Percentiles rank a stretch among this genome's conserved stretches.
Conservation (phyloP, 345 rosid species). For the Hirschfeldia incana region DNA sequence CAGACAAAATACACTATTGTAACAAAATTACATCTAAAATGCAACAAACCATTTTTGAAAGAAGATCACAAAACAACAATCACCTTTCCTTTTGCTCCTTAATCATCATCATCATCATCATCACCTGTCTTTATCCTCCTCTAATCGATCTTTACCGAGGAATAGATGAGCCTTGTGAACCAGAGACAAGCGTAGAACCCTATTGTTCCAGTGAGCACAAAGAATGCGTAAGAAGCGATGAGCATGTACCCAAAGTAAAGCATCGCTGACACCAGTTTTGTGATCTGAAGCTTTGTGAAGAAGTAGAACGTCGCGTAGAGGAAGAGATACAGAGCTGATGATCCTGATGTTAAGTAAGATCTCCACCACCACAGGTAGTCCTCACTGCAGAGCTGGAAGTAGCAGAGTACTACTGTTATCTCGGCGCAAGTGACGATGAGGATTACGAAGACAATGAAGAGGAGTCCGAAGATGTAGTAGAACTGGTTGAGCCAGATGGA, state of each 20-base stretch:
- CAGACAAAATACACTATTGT: conserved; percentile 29
- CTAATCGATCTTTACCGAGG: conserved; percentile 81
- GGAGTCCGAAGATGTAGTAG: conserved; percentile 87
- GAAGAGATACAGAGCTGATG: conserved; percentile 75
- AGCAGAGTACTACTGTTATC: conserved; percentile 76
- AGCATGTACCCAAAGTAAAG: conserved; percentile 86
- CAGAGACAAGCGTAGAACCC: conserved; percentile 88
- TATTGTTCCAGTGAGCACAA: conserved; percentile 73
- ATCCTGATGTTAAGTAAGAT: conserved; percentile 79
- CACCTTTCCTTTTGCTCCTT: conserved; percentile 25
- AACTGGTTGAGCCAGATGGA: conserved; percentile 91
- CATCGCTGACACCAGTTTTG: conserved; percentile 67
- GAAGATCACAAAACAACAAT: conserved; percentile 23
- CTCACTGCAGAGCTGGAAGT: conserved; percentile 87
- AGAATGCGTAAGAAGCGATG: conserved; percentile 70
- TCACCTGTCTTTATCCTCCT: background rate
- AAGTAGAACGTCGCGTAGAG: conserved; percentile 81
- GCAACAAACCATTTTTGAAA: conserved; percentile 29
- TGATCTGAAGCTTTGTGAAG: conserved; percentile 84
- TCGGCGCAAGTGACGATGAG: conserved; percentile 74
- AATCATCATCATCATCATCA: background rate
- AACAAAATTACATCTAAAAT: conserved; percentile 30
- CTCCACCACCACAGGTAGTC: conserved; percentile 96
- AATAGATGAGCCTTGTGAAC: conserved; percentile 86
- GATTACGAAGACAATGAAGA: conserved; percentile 69